Evolutionary conservation across 495 filamentous ascomycete genomes (phyloP), one percentile per base, ranked within the genome.

Genomic region (Margaritispora aquatica): DNA sequence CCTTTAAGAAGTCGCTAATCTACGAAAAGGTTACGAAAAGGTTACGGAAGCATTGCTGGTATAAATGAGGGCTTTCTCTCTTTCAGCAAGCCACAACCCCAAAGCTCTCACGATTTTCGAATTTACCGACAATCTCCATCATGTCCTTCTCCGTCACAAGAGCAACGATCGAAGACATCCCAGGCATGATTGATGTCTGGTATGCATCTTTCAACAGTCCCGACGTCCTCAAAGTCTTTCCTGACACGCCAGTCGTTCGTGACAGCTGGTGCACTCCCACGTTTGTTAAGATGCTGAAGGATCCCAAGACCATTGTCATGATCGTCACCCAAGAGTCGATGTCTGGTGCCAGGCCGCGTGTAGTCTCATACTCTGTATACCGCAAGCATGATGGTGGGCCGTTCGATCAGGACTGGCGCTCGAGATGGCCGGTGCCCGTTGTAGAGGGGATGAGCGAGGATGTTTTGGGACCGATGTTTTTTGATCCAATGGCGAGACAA

Each of bases 401-500:
- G 11, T 50, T 50, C 8, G 26, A 50, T 22, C 5, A 5, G 9
- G 36, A 55, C 22, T 55, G 52, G 52, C 38, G 15, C 3, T 23
- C 29, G 7, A 20, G 57, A 26, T 60, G 57, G 57, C 19, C 31
- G n/a, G 11, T 17, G 17, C 26, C 22, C 31, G 21, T 54, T 23
- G 15, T 20, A 19, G 50, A 54, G 23, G 57, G 46, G 15, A 54
- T 60, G 49, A 20, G 10, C 10, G 15, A 23, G 19, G 57, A 60
- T 4, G 13, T 53, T 0, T 19, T 60, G 7, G 58, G 21, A 13
- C 1, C 29, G 7, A 26, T 17, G 15, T 61, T 61, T 51, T 55
- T 55, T 22, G 58, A 38, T 27, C 58, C 51, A 29, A 50, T 61
- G 52, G 23, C 19, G 24, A 55, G 19, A 21, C 58, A 61, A 23